phyloP scores from a whole-genome alignment of 768 basidiomycete genomes.

The Boletus sp. region DNA sequence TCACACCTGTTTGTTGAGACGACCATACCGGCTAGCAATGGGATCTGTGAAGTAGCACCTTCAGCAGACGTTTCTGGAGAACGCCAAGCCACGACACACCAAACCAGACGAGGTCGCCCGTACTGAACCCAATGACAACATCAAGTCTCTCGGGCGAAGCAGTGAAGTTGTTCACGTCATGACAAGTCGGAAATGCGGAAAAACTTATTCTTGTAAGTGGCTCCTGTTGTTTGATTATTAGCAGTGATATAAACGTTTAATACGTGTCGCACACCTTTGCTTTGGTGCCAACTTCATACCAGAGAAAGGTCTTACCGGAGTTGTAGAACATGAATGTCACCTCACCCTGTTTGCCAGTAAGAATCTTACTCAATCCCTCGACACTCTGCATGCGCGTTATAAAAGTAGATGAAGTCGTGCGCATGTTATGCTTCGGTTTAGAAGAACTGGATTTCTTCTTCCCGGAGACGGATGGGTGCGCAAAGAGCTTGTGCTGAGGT shows the following conservation, averaged over 20 bases:
- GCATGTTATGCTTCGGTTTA: constrained; percentile 87
- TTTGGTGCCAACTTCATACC: constrained; percentile 85
- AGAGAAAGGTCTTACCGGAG: constrained; percentile 76
- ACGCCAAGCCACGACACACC: constrained; percentile 47
- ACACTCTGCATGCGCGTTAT: constrained; percentile 81
- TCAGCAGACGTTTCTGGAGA: neutral
- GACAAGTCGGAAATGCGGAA: constrained; percentile 85
- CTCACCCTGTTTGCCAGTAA: constrained; percentile 83
- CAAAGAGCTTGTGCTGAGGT: constrained; percentile 59
- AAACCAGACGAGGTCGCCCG: constrained; percentile 96
- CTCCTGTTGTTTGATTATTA: constrained; percentile 55
- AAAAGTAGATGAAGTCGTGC: constrained; percentile 90
- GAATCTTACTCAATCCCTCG: constrained; percentile 69
- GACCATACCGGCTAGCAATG: constrained; percentile 74
- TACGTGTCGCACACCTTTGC: constrained; percentile 56
- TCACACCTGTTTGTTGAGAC: constrained; percentile 81
- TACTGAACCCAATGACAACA: constrained; percentile 86
- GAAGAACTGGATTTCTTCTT: constrained; percentile 64
- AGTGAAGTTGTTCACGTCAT: constrained; percentile 80
- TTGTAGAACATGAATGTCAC: constrained; percentile 87
- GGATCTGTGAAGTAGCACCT: constrained; percentile 51
- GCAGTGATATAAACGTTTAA: neutral
- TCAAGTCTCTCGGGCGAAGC: constrained; percentile 79
- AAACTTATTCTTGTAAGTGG: constrained; percentile 84
- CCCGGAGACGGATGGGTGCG: constrained; percentile 40